Evolutionary conservation across 2,329 filamentous ascomycete genomes (phyloP).

Genomic region (Aspergillus hortae): DNA sequence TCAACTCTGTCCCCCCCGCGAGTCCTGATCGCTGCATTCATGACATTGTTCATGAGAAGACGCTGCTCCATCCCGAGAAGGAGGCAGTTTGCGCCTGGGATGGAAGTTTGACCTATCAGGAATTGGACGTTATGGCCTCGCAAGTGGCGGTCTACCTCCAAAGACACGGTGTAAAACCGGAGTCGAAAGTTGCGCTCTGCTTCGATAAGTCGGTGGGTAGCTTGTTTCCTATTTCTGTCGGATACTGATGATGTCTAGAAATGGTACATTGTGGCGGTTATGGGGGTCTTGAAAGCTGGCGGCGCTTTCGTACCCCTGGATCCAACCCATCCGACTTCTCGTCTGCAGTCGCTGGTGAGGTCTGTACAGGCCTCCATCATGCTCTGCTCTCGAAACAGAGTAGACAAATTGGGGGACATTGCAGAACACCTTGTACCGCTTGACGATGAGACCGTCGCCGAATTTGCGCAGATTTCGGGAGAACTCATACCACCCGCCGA

Average conservation of each 20-base stretch:
- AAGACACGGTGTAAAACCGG: constrained; percentile 38
- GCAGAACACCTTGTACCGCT: constrained; percentile 27
- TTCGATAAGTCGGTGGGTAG: constrained; percentile 41
- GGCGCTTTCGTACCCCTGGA: constrained; percentile 42
- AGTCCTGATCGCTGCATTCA: constrained; percentile 39
- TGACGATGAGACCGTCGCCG: constrained; percentile 22
- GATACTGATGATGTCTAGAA: constrained; percentile 21
- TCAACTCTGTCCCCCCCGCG: constrained; percentile 46
- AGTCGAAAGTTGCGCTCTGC: constrained; percentile 35
- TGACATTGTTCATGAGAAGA: constrained; percentile 34
- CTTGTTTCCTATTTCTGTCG: neutral
- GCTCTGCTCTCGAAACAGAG: constrained; percentile 29
- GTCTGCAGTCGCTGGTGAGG: constrained; percentile 31
- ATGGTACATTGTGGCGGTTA: constrained; percentile 41
- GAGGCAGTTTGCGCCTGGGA: constrained; percentile 39
- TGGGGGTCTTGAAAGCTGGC: constrained; percentile 42
- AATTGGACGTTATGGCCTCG: constrained; percentile 37
- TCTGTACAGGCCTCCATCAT: constrained; percentile 32
- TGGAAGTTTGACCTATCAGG: constrained; percentile 34
- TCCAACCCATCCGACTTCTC: constrained; percentile 36
- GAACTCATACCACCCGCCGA: constrained; percentile 17
- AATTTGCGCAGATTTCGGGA: constrained; percentile 15
- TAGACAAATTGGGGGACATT: constrained; percentile 18
- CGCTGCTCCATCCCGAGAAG: constrained; percentile 32
- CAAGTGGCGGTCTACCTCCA: constrained; percentile 35